Base-by-base conservation (phyloP, 2,329 filamentous ascomycete species). In the Exophiala lecanii-corni region DNA sequence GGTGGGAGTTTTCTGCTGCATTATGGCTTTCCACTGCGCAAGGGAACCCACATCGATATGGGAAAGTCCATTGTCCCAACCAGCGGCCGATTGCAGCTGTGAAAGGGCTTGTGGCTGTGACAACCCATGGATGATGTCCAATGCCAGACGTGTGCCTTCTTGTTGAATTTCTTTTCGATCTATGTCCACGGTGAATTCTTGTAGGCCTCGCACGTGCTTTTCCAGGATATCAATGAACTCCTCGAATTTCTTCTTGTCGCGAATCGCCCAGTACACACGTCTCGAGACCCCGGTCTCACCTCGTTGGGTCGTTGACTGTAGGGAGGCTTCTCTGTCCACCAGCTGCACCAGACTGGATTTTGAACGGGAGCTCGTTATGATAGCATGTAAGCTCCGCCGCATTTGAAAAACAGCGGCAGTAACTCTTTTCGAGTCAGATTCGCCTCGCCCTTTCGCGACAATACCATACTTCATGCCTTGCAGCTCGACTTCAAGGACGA, bases 221-320 rank as follows among this genome's bases (percentile, higher is more conserved):
- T 36, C 34, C 15, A 36, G 18, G 5, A 9, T 36, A 18, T 34
- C 38, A n/a, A 41, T 33, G 10, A 33, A 31, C 10, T 5, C 5
- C 18, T 34, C 16, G n/a, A 41, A 41, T 34, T 36, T 28, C 23
- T 41, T 31, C 26, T 41, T 41, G 38, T 41, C 38, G 4, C 23
- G 38, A 19, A 41, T 41, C 3, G 21, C 38, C 38, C 38, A 41
- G 9, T 31, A 31, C 25, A 30, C 18, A 4, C 38, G 38, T 31
- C 16, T 41, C 7, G 16, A 41, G 4, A 41, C 16, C 10, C 25
- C 13, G 6, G 5, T 28, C 15, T 34, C 38, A 9, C 7, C 23
- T 5, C 26, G 20, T 36, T 16, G 6, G 34, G 34, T 3, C 15
- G 4, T 16, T 4, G 15, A 36, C 34, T 36, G 34, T n/a, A 21